Conservation (phyloP, 805 yeast species). For the Zygosaccharomyces gambellarensis region DNA sequence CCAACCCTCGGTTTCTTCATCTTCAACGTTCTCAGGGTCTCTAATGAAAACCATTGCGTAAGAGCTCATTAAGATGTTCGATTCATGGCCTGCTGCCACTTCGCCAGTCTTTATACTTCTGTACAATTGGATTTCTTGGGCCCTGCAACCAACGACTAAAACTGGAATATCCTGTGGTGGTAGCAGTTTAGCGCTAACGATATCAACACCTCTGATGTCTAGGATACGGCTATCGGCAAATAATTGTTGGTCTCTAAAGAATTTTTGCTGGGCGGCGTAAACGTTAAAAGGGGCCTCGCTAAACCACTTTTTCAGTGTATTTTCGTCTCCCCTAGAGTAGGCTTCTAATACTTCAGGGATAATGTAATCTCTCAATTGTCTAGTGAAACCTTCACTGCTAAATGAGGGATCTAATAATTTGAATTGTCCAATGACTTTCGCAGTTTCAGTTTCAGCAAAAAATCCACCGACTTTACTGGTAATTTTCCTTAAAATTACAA, state of each 20-base stretch:
- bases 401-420: slow-evolving; percentile 87
- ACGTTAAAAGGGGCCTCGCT: slow-evolving; percentile 96
- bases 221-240: slow-evolving; percentile 87
- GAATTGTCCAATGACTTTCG: slow-evolving; percentile 82
- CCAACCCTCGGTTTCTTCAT: slow-evolving; percentile 95
- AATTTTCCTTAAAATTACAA: slow-evolving; percentile 73
- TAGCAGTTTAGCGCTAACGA: slow-evolving; percentile 78
- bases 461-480: slow-evolving; percentile 77
- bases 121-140: slow-evolving; percentile 89
- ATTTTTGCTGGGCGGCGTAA: slow-evolving; percentile 89
- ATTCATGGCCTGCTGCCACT: slow-evolving; percentile 93
- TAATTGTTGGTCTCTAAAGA: slow-evolving; percentile 82
- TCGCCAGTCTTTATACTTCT: slow-evolving; percentile 89
- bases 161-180: slow-evolving; percentile 93
- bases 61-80: slow-evolving; percentile 85
- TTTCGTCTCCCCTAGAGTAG: slow-evolving; percentile 84
- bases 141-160: slow-evolving; percentile 88
- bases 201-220: slow-evolving; percentile 93
- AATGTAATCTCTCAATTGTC: slow-evolving; percentile 83
- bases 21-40: slow-evolving; percentile 84
- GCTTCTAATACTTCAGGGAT: slow-evolving; percentile 96
- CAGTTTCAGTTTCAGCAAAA: slow-evolving; percentile 94
- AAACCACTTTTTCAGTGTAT: slow-evolving; percentile 80
- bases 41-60: slow-evolving; percentile 95
- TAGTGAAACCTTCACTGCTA: slow-evolving; percentile 69